Percentiles rank a stretch among this genome's conserved stretches.
Conservation (phyloP, 371 early-diverging fungal species). For the Apophysomyces elegans region DNA sequence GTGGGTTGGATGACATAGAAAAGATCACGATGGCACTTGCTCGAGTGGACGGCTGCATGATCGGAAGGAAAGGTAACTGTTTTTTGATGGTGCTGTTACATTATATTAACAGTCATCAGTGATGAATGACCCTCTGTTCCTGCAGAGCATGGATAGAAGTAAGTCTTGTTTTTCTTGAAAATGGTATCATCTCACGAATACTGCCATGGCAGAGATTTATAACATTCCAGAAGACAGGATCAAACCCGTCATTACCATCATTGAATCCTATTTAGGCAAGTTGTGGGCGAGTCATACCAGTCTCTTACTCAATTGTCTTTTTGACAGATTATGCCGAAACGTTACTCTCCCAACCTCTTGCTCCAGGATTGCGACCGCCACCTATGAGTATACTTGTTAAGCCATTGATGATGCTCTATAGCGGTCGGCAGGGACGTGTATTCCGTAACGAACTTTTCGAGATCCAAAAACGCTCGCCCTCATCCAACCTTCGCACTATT, state of each 20-base stretch:
- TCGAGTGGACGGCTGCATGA: slow-evolving; percentile 73
- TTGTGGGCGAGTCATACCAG: neutral
- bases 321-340: slow-evolving; percentile 31
- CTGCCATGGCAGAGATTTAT: slow-evolving; percentile 27
- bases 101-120: slow-evolving; percentile 17
- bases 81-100: neutral
- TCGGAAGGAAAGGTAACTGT: slow-evolving; percentile 69
- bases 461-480: slow-evolving; percentile 12
- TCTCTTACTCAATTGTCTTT: neutral
- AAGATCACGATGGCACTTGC: slow-evolving; percentile 50
- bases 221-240: slow-evolving; percentile 28
- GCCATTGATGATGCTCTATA: slow-evolving; percentile 39
- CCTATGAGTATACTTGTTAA: slow-evolving; percentile 39
- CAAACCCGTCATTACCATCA: slow-evolving; percentile 41
- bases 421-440: slow-evolving; percentile 33
- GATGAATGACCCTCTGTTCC: slow-evolving; percentile 43
- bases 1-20: slow-evolving; percentile 68
- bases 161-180: slow-evolving; percentile 1
- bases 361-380: slow-evolving; percentile 27
- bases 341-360: slow-evolving; percentile 19
- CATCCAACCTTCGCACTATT: slow-evolving; percentile 18
- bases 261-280: slow-evolving; percentile 48
- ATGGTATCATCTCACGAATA: neutral
- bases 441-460: slow-evolving; percentile 34
- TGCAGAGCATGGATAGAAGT: slow-evolving; percentile 36